Base-by-base conservation (phyloP, 352 stramenopile genomes). In the Pythium scleroteichum region DNA sequence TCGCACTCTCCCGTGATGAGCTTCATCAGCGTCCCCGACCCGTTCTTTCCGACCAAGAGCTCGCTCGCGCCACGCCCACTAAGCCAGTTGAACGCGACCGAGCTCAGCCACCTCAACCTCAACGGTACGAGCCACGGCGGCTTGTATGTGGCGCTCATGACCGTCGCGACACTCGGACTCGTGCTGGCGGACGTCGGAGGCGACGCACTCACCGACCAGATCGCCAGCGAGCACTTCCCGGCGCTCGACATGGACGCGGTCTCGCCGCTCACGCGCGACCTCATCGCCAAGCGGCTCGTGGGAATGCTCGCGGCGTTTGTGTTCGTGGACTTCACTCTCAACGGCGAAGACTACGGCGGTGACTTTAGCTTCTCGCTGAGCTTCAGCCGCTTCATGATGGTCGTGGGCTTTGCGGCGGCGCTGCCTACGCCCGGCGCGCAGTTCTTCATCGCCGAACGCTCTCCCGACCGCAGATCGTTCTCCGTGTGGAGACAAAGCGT, bases 171-270 rank as follows among this genome's bases (percentile, higher is more conserved):
- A n/a, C n/a, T 88, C 19, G 87, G 85, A 0, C 92, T 91, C 59
- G 76, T 94, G 16, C 67, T 93, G 39, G 81, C 85, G 1, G 85
- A 96, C 53, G 83, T 93, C 3, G 78, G 85, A 8, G 75, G 72
- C n/a, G 87, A 96, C 65, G 75, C 73, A 7, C 56, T 91, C n/a
- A 66, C 75, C 10, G 51, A 61, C 3, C 68, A 88, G 17, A 52
- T 87, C 3, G 66, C 69, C 16, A 68, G 59, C 17, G 40, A 32
- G 20, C 40, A 76, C 35, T 62, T 68, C 24, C 32, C 38, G 6
- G 38, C 41, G 6, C 3, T 17, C 3, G 3, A 27, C 4, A 20
- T 26, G 3, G 54, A 71, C 17, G 20, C 57, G 5, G 66, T 76
- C 16, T 59, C 57, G 3, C 47, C 75, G 17, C 65, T 81, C 8